These are phyloP conservation scores for Entomortierella lignicola DNA, from an alignment of 192 early-diverging fungal species.

Conservation along the genomic window DNA sequence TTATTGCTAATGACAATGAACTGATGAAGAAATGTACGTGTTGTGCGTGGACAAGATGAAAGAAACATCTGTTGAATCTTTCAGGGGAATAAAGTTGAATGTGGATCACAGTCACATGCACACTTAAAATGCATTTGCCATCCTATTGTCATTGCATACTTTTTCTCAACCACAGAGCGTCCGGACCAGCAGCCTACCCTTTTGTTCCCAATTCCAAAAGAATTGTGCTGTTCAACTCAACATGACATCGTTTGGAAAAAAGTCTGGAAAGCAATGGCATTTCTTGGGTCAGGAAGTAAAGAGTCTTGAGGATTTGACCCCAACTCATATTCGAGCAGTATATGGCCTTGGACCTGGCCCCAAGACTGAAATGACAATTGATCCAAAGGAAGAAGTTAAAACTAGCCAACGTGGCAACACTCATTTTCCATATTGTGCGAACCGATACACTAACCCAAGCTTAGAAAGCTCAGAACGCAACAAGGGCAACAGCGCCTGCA, in stretches of 20 bases:
- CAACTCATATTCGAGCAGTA: conserved; percentile 21
- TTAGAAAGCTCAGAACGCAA: not conserved
- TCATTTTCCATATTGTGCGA: conserved; percentile 31
- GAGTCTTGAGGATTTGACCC: conserved; percentile 16
- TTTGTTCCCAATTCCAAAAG: too few species aligned
- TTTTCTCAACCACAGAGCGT: too few species aligned
- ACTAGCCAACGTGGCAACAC: not conserved
- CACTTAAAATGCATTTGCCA: too few species aligned
- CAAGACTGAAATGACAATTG: too few species aligned
- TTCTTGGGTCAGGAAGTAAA: conserved; percentile 29
- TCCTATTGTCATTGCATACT: too few species aligned
- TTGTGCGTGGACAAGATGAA: not conserved
- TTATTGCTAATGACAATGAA: not conserved
- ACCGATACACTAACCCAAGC: conserved; percentile 4
- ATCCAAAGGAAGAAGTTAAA: not conserved
- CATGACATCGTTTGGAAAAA: conserved; percentile 20
- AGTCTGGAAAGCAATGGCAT: conserved; percentile 26
- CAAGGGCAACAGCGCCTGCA: conserved; percentile 10
- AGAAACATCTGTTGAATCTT: too few species aligned
- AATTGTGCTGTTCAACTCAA: too few species aligned
- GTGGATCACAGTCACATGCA: not conserved
- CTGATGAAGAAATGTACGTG: not conserved
- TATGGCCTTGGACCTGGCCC: conserved; percentile 18
- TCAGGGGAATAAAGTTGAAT: not conserved
- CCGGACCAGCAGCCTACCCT: too few species aligned